Conservation (phyloP, 805 yeast species). For the Pichia phayaonensis region DNA sequence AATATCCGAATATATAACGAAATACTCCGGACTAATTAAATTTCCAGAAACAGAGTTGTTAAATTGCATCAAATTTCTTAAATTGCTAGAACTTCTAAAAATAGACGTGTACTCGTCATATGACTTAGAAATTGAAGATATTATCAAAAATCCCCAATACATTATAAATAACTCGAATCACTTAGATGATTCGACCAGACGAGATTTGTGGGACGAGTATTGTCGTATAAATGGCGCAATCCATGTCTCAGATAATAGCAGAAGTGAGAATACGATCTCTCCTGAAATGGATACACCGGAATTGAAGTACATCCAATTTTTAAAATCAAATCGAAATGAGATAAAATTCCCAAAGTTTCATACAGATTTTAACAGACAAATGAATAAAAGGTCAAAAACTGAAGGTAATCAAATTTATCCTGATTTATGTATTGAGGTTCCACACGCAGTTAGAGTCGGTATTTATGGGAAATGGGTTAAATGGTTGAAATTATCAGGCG, state of each 20-base stretch:
- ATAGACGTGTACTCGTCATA: slow-evolving; percentile 13
- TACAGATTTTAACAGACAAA: slow-evolving; percentile 16
- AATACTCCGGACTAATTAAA: neutral
- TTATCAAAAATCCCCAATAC: slow-evolving; percentile 20
- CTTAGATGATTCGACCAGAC: slow-evolving; percentile 14
- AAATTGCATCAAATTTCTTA: slow-evolving; percentile 2
- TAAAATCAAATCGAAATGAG: slow-evolving; percentile 2
- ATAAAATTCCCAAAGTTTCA: slow-evolving; percentile 16
- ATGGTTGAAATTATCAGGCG: neutral
- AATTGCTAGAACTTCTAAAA: slow-evolving; percentile 4
- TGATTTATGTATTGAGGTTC: neutral
- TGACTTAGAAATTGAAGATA: slow-evolving; percentile 14
- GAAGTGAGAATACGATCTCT: neutral
- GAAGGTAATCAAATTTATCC: neutral
- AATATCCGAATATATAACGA: neutral
- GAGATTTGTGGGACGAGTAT: slow-evolving; percentile 12
- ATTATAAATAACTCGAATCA: slow-evolving; percentile 2
- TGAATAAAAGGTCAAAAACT: neutral
- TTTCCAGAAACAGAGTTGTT: neutral
- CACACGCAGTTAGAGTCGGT: neutral
- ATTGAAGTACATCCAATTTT: slow-evolving; percentile 7
- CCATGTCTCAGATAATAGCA: neutral
- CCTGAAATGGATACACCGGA: slow-evolving; percentile 1
- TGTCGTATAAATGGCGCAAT: slow-evolving; percentile 1
- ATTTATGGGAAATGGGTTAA: neutral